Evolutionary conservation across 805 yeast genomes (phyloP), one percentile per base, ranked within the genome.

Genomic region (Debaryomyces castellii): DNA sequence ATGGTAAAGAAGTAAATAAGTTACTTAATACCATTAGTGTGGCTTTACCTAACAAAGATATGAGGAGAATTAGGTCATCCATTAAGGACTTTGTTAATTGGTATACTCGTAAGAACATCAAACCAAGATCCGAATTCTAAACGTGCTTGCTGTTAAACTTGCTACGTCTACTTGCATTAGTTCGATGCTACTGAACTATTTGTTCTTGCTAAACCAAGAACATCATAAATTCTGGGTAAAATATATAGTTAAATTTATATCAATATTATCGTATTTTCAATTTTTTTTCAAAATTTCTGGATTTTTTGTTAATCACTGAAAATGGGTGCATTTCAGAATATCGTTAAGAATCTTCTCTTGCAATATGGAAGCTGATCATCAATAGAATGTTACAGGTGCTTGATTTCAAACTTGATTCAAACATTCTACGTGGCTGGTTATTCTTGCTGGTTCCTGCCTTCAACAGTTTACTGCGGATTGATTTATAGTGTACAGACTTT

Each of bases 11-110:
- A 64, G 74, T 83, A 50, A 66, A 73, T 36, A 87, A 86, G 59
- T 71, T 90, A 50, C 57, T 84, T 27, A 69, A 70, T 7, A 74
- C 83, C 1, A 72, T 85, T 4, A 74, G 73, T n/a, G 71, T 67
- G 11, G 86, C 94, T 0, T 68, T 88, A 41, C 76, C 74, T 30
- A 80, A 83, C 20, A 83, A 80, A 55, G 91, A 89, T 63, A 82
- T 74, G 62, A 78, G 92, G 61, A 78, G 88, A 51, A 81, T 89
- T 21, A 78, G 96, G 55, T 71, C 81, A 3, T 76, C 87, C 38
- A 69, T 91, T 44, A 80, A 82, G 56, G 92, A 86, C 59, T 92
- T 91, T 60, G 81, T 88, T 33, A 81, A 76, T 44, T 87, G 96
- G 94, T 90, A 89, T 65, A 69, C 84, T 25, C 73, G 96, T 54